Percentiles rank a stretch among this genome's conserved stretches.
phyloP scores from a whole-genome alignment of 1,284 basidiomycete species.

The Inonotus obliquus region DNA sequence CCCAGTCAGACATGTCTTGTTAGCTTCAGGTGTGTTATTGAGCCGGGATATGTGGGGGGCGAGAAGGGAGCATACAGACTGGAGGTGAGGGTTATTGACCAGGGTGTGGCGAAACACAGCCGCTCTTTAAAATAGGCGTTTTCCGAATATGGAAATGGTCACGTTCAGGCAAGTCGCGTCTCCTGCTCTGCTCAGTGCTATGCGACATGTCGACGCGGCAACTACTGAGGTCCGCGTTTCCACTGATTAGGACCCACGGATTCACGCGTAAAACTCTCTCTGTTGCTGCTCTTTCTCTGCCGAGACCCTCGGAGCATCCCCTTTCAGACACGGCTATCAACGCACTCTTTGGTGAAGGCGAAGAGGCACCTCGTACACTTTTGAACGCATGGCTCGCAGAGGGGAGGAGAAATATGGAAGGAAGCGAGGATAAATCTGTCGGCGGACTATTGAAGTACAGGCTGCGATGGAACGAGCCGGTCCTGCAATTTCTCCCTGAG shows the following conservation, averaged over 20 bases:
- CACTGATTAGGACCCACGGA: constrained; percentile 58
- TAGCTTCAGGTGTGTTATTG: constrained; percentile 8
- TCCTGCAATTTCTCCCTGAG: constrained; percentile 58
- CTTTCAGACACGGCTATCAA: constrained; percentile 67
- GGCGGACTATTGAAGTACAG: constrained; percentile 48
- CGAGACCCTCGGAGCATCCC: constrained; percentile 48
- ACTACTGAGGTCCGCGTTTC: constrained; percentile 56
- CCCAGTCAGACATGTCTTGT: constrained; percentile 41
- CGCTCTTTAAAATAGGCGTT: neutral
- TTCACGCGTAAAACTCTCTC: constrained; percentile 71
- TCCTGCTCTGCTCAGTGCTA: neutral
- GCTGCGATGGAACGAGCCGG: constrained; percentile 59
- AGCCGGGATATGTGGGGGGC: constrained; percentile 1
- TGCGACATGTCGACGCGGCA: neutral
- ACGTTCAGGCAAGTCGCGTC: constrained; percentile 6
- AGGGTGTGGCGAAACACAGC: neutral
- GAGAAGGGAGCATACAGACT: neutral
- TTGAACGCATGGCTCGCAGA: constrained; percentile 67
- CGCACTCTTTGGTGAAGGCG: constrained; percentile 66
- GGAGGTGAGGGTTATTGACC: neutral
- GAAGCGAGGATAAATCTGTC: constrained; percentile 29
- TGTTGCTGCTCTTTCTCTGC: constrained; percentile 51
- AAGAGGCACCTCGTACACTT: constrained; percentile 57
- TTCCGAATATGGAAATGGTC: neutral
- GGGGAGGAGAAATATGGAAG: constrained; percentile 50